A percentile compares a stretch with the other conserved stretches of the same genome.
Evolutionary conservation across 148 eudicot genomes (phyloP).

Genomic region (Amaranthus palmeri): DNA sequence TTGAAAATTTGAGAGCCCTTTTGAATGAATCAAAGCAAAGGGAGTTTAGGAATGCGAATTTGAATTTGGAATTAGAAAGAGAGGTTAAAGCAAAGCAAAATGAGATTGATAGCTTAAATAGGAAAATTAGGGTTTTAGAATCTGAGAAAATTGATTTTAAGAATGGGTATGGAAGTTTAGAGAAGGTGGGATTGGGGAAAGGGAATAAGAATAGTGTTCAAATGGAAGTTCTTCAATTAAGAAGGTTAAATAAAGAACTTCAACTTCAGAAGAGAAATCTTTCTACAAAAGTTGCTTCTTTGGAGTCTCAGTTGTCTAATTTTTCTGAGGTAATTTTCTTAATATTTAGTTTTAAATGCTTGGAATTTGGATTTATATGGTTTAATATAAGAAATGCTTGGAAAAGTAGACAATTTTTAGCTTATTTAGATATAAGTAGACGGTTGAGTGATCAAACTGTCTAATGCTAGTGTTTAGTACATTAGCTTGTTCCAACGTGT

Average conservation of each 20-base stretch:
- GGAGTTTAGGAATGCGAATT: slow-evolving; percentile 52
- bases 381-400: no score
- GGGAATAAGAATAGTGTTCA: slow-evolving; percentile 26
- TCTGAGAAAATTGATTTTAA: slow-evolving; percentile 39
- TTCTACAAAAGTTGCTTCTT: slow-evolving; percentile 49
- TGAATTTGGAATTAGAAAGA: slow-evolving; percentile 44
- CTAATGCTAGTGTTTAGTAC: no score
- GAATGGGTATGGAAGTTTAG: slow-evolving; percentile 21
- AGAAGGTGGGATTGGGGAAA: slow-evolving; percentile 18
- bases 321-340: slow-evolving; percentile 47
- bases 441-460: no score
- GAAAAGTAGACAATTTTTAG: no score
- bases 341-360: no score
- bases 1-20: slow-evolving; percentile 63
- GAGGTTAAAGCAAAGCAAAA: slow-evolving; percentile 43
- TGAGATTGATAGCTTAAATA: slow-evolving; percentile 41
- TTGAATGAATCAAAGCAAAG: slow-evolving; percentile 67
- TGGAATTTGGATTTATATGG: no score
- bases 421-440: no score
- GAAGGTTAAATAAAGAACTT: slow-evolving; percentile 69
- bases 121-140: slow-evolving; percentile 42
- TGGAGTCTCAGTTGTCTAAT: slow-evolving; percentile 50
- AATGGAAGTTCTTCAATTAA: slow-evolving; percentile 65
- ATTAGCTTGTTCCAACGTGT: no score
- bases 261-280: slow-evolving; percentile 71